Evolutionary conservation across 352 stramenopile genomes (phyloP), one percentile per base, ranked within the genome.

Genomic region (Peronosclerospora sorghi): DNA sequence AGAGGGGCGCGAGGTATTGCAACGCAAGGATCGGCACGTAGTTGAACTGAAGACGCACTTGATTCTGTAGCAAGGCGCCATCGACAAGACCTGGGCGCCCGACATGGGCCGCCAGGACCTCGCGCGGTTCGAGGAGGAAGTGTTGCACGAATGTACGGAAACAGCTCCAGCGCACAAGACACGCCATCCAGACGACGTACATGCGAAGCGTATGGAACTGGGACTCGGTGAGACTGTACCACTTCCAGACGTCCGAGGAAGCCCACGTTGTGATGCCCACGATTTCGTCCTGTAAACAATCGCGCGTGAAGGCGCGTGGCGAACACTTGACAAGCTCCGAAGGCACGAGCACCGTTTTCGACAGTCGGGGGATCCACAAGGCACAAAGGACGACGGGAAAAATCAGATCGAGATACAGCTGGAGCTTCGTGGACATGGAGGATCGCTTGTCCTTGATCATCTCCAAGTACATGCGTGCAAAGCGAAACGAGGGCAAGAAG

Each of bases 1-100:
- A 62, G 9, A 71, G 49, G 0, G 77, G 77, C 10, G 77, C 68
- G n/a, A 89, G 50, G 54, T 84, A 89, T 56, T 89, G 77, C 27
- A 89, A 53, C 4, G 73, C 69, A 41, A 89, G 76, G 46, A 89
- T 76, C 13, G 77, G 77, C 8, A 79, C 50, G 48, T 86, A 89
- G 60, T 84, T 84, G 59, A 89, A 86, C 56, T 86, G 77, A 32
- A 89, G 59, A 37, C 75, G 68, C 17, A 86, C 68, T 37, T 84
- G 83, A 45, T 54, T 76, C 51, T 86, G 60, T 34, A 89, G 48
- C 24, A 83, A 41, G 17, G 61, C 52, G 1, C 73, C 75, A 36
- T 85, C 68, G 9, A 89, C 68, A 1, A 47, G 51, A 4, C 77
- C 77, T 0, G 60, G 59, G 7, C 67, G 65, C 18, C 51, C 42